Conservation (phyloP, 2,329 filamentous ascomycete genomes). For the Trichocomaceae sp. region DNA sequence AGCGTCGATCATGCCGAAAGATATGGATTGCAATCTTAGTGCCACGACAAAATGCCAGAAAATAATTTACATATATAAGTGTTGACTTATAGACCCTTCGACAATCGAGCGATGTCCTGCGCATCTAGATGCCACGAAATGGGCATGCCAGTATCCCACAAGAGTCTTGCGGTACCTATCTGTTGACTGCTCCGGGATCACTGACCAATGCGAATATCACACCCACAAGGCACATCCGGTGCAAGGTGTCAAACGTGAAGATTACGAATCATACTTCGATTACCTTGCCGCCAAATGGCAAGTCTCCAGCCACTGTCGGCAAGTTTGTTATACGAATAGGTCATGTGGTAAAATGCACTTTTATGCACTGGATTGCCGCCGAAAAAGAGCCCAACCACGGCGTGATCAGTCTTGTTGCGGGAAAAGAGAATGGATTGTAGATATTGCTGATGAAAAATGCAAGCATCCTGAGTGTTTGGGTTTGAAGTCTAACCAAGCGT, state of each 20-base stretch:
- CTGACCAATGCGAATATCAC: not conserved
- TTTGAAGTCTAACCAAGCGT: not conserved
- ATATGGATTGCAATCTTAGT: not conserved
- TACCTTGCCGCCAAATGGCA: conserved; percentile 7
- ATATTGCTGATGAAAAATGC: conserved; percentile 7
- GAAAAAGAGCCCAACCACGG: conserved; percentile 1
- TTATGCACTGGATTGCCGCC: conserved; percentile 7
- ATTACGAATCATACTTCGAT: conserved; percentile 6
- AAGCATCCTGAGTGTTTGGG: conserved; percentile 8
- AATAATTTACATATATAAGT: conserved; percentile 7
- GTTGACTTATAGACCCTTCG: conserved; percentile 1
- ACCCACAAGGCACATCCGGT: not conserved
- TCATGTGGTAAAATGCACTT: conserved; percentile 7
- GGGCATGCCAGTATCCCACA: conserved; percentile 2
- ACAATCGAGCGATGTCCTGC: not conserved
- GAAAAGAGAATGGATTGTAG: conserved; percentile 10
- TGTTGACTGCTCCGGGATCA: not conserved
- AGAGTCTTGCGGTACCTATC: conserved; percentile 5
- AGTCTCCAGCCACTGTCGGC: conserved; percentile 7
- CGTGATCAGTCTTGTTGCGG: conserved; percentile 10
- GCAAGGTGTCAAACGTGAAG: not conserved
- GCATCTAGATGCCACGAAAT: conserved; percentile 10
- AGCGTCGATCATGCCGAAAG: not conserved
- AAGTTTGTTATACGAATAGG: conserved; percentile 6
- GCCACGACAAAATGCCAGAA: conserved; percentile 1